Evolutionary conservation across 1,284 basidiomycete genomes (phyloP), one percentile per base, ranked within the genome.

Genomic region (Ceratobasidium sp.): DNA sequence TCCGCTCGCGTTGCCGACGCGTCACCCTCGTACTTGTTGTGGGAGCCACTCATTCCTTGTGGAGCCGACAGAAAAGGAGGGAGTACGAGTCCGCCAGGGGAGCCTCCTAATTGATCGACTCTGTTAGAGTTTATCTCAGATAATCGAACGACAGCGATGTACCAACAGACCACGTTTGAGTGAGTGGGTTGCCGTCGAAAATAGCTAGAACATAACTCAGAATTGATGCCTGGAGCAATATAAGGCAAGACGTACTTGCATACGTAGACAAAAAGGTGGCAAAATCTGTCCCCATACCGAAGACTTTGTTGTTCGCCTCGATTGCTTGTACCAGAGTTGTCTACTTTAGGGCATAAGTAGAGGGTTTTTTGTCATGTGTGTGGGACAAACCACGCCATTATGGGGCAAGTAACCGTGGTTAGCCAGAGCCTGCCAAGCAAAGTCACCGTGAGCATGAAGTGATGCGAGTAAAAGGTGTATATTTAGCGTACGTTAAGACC

Each of bases 1-100:
- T 74, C 70, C n/a, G 42, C 42, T 20, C 70, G 70, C 28, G 70
- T 74, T 20, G 70, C 56, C 5, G 70, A 74, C 10, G 70, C 70
- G 52, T 74, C 70, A 20, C 70, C 70, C 26, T 74, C 70, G 13
- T 62, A 50, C n/a, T 64, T 46, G 28, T 74, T 74, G 44, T 74
- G 59, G 3, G 70, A 62, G 12, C 57, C 70, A 26, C 70, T 74
- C 48, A 74, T 28, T 12, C 70, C 70, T 38, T 59, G 70, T n/a
- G 70, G 70, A 50, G 54, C 50, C 2, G 69, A 57, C 2, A 59
- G 15, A 6, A 71, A 20, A 42, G 69, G 52, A 12, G 69, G 69
- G 7, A 59, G 40, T 33, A 42, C 54, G 12, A 59, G 69, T 44
- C 69, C 56, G 1, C 56, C 23, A 10, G 42, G 42, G 3, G 70